Evolutionary conservation across 2,329 filamentous ascomycete species (phyloP), one percentile per base, ranked within the genome.

Genomic region (Beauveria scarabaeidicola): DNA sequence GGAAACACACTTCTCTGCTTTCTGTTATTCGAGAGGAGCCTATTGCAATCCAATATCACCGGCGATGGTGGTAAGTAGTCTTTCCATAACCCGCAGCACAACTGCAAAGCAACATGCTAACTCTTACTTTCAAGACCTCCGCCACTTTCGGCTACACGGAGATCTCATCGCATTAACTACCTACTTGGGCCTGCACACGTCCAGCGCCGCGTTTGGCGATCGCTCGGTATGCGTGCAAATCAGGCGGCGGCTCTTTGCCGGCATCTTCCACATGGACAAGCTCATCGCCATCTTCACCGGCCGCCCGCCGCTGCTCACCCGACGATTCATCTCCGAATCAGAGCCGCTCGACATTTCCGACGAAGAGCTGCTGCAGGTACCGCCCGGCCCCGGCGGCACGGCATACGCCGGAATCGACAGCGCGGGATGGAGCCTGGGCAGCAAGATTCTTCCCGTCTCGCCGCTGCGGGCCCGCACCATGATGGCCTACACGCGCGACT

Each of bases 251-350:
- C 43, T 74, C 3, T 73, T 73, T 38, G 66, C 68, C 21, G 64
- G 69, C 38, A 56, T 73, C 17, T 73, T 71, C 55, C 65, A 64
- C 17, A 63, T 70, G 40, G 73, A 75, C 55, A 76, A 76, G 63
- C 65, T 70, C 1, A 63, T 73, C 4, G 72, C 73, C 7, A 71
- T 73, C 1, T 75, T 78, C 43, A 76, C 75, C 1, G 76, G 75
- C 1, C 65, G 75, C 5, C 76, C 75, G 3, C 75, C 74, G 0
- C 65, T 75, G 1, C 59, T 77, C 21, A 69, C 69, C 41, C 68
- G 67, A 13, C 65, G 66, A 2, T 77, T 73, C 59, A 64, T 70
- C 13, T 72, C 72, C 2, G 75, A 75, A 6, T 71, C 74, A 1
- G 62, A 73, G 13, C 75, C 75, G 2, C 66, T 77, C 5, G 75